Conservation (phyloP, 805 yeast species). For the Millerozyma acaciae region DNA sequence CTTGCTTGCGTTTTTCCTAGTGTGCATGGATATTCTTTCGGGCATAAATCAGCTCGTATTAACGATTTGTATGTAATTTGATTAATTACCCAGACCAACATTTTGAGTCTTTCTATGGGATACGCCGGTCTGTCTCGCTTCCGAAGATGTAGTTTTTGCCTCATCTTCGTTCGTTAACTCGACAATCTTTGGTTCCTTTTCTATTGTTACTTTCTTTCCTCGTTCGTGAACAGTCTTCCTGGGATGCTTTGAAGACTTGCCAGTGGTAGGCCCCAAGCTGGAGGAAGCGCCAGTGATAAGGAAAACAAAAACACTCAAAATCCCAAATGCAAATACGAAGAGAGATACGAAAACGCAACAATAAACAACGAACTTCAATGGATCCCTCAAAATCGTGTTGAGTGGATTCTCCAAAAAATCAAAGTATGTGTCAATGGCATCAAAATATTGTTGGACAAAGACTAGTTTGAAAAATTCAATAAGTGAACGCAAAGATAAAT, state of each 20-base stretch:
- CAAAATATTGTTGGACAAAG: slow-evolving; percentile 15
- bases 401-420: slow-evolving; percentile 46
- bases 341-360: slow-evolving; percentile 37
- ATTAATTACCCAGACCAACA: too few relatives aligned
- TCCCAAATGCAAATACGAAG: slow-evolving; percentile 41
- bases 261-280: background rate
- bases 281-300: slow-evolving; percentile 14
- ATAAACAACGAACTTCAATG: slow-evolving; percentile 49
- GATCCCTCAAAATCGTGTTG: slow-evolving; percentile 40
- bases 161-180: background rate
- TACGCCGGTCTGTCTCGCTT: too few relatives aligned
- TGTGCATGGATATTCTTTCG: too few relatives aligned
- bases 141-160: slow-evolving; percentile 1
- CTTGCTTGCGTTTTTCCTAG: background rate
- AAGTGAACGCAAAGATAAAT: slow-evolving; percentile 1
- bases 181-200: background rate
- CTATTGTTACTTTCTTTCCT: background rate
- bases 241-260: background rate
- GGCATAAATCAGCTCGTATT: too few relatives aligned
- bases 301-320: slow-evolving; percentile 34
- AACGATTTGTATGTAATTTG: too few relatives aligned
- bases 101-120: too few relatives aligned
- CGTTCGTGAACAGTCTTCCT: background rate
- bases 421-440: slow-evolving; percentile 29
- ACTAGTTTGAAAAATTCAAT: slow-evolving; percentile 16